Evolutionary conservation across 1,284 basidiomycete species (phyloP), one percentile per base, ranked within the genome.

Genomic region (Marasmius fiardii): DNA sequence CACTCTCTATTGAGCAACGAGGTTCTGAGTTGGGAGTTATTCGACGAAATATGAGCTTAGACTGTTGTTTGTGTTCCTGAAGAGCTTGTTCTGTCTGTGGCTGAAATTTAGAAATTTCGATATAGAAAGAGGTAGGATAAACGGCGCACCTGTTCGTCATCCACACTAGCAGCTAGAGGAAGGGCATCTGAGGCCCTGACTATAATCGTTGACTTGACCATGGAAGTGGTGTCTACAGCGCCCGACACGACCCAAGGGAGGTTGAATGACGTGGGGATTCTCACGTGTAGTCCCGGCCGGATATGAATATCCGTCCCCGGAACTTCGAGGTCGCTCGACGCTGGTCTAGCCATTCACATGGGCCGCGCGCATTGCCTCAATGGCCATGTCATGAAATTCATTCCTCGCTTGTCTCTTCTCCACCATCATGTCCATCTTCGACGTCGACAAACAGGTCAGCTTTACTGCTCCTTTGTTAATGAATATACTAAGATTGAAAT

Each of bases 11-110:
- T 8, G 93, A 97, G 73, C 96, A 98, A 31, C 91, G 83, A 14
- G 95, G 93, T 71, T 99, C 97, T 20, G 93, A 90, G 67, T 96
- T 94, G 39, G 94, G 86, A 33, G 90, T 93, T 69, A 99, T 88
- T 48, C 96, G 86, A 56, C 95, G 83, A 69, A 98, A 97, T 67
- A 99, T 90, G 64, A 98, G 83, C 73, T 99, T 99, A 49, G 95
- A 88, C 71, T 99, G 96, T 66, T 98, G 96, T 72, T 98, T 99
- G 81, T 98, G 94, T 74, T 98, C 96, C 65, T 95, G 92, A 49
- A 99, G 79, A 57, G 90, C 83, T 67, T 90, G 87, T 71, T 98
- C 95, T 61, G 92, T 96, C 93, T 97, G 67, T n/a, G n/a, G n/a
- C n/a, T n/a, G n/a, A n/a, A n/a, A n/a, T n/a, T n/a, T n/a, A n/a